Evolutionary conservation across 306 rosid genomes (phyloP), one percentile per base, ranked within the genome.

Genomic region (Lupinus albus): DNA sequence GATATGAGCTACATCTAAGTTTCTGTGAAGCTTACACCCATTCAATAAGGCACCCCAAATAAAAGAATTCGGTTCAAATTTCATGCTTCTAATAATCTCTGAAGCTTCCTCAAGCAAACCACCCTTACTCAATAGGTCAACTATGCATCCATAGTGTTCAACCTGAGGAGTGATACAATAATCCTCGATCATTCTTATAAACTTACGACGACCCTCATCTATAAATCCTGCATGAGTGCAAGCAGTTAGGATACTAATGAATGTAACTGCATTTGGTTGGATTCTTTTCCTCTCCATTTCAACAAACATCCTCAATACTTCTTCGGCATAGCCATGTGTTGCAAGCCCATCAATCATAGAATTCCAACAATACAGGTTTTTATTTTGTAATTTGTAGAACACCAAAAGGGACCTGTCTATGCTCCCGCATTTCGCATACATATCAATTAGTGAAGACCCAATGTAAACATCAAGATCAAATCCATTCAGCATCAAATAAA

Each of bases 401-500:
- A 89, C 86, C 77, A 79, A 75, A 68, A 89, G 95, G 44, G 95
- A 80, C 84, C 50, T 76, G 35, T 92, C 87, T 70, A 92, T 67
- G 72, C 74, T 75, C 81, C 97, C 95, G 41, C 96, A 89, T 60
- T 89, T 87, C 0, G 97, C 92, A 74, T 92, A 92, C 96, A 87
- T 89, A 66, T 91, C 94, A 72, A 91, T 71, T 67, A 87, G 60
- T 17, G 96, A 78, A 58, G 95, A 89, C 13, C 96, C 96, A 21
- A 85, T 70, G 72, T 82, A 92, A 62, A 87, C 95, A 81, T 92
- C 85, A 58, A 85, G 74, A 76, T 83, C 69, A 81, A 87, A 80
- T 52, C 85, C 77, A 44, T 83, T 83, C 63, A 74, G 56, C 86
- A 84, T 70, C 54, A 77, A 54, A 67, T 85, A 84, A 41, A 79